Base-by-base conservation (phyloP, 805 yeast species). In the Metschnikowia proteae region DNA sequence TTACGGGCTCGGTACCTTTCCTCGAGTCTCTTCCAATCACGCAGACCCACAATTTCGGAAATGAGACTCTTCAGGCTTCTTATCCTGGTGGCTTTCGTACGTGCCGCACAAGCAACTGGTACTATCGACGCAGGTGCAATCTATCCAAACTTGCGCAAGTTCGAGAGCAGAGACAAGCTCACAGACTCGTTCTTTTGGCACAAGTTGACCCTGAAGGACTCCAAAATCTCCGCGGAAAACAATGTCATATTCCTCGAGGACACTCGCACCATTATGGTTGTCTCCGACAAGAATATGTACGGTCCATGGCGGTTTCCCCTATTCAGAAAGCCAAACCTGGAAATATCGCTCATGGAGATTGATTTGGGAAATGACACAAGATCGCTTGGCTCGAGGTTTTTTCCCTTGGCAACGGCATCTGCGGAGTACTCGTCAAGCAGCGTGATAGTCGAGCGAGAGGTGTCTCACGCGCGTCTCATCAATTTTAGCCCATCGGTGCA, bases 371-470 rank as follows among this genome's bases (percentile, higher is more conserved):
- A 9, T 22, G 52, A 52, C 27, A 30, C 43, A 7, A 34, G 38
- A 28, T 33, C 43, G 23, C 41, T 49, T 9, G 55, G 54, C 7
- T 45, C 54, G 9, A 46, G 45, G 6, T 49, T 38, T 30, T 54
- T 32, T 40, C 57, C 57, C 6, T 32, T 54, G 13, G 38, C 44
- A 6, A 54, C 57, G 3, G 46, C 46, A 7, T 54, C 57, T 2
- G 53, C 56, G 8, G 49, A 47, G 40, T 38, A 11, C 27, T 54
- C 57, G 25, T 38, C 47, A 5, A 46, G 52, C 8, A 9, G 17
- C 5, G 46, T 51, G 10, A 31, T 38, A 6, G 32, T 54, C 5
- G 57, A 54, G 23, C 46, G 49, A 6, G 57, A 54, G 34, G 39
- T 52, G 17, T 33, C 47, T 17, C 48, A 39, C 9, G 33, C 46